A percentile compares a stretch with the other conserved stretches of the same genome.
Evolutionary conservation across 257 asterid species (phyloP).

Genomic region (Solanum acaule): DNA sequence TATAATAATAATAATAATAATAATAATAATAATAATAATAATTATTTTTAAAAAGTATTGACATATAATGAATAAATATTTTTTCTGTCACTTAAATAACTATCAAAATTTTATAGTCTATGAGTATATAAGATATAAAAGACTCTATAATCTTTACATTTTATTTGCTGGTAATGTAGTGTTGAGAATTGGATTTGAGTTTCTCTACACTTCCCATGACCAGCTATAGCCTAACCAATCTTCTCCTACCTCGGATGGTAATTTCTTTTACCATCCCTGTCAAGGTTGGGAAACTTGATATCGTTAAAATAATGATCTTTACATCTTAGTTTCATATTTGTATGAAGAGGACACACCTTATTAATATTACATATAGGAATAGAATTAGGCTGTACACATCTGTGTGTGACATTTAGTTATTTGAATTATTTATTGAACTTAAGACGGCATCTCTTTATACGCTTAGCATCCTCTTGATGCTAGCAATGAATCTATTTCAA

Average conservation of each 20-base stretch:
- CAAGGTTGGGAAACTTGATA: constrained; percentile 18
- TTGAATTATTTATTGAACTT: neutral
- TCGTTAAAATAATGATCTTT: neutral
- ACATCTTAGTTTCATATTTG: neutral
- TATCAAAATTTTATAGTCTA: neutral
- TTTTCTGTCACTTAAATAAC: neutral
- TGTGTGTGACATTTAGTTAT: neutral
- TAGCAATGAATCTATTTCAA: neutral
- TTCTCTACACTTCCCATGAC: constrained; percentile 45
- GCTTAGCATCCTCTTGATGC: neutral
- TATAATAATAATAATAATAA: neutral
- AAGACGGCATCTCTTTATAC: neutral
- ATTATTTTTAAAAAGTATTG: neutral
- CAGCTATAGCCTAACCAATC: constrained; percentile 31
- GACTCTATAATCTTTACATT: neutral
- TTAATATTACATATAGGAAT: neutral
- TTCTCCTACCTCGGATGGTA: constrained; percentile 20
- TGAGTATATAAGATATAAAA: neutral
- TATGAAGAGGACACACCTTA: neutral
- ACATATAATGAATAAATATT: neutral
- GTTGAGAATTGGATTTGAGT: constrained; percentile 21
- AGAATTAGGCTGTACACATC: neutral
- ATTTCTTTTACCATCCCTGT: constrained; percentile 15
- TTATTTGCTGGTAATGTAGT: constrained; percentile 37
- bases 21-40: too few relatives aligned